Evolutionary conservation across 495 filamentous ascomycete genomes (phyloP).

Genomic region (Hamigera avellanea): DNA sequence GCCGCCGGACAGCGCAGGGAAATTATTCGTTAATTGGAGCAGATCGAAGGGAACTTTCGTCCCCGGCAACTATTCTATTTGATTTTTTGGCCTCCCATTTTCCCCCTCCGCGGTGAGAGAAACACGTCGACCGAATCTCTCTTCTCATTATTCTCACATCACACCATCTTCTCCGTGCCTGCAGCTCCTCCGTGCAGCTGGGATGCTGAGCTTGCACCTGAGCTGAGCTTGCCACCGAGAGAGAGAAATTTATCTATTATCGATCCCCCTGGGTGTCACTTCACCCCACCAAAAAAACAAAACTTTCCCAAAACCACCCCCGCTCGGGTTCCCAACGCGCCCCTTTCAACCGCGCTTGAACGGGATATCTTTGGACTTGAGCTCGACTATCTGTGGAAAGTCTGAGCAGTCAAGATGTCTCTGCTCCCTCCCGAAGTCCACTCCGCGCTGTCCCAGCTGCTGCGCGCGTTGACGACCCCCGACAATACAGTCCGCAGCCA

Average conservation of each 20-base stretch:
- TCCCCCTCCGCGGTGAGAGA: not conserved
- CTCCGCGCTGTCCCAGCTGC: constrained; percentile 70
- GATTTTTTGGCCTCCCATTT: constrained; percentile 7
- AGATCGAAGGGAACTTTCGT: no score
- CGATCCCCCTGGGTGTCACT: not conserved
- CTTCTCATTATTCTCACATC: not conserved
- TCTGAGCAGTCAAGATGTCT: constrained; percentile 53
- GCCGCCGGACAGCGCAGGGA: not conserved
- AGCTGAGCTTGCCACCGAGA: constrained; percentile 4
- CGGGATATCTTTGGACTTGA: not conserved
- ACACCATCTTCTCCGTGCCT: constrained; percentile 4
- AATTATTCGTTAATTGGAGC: no score
- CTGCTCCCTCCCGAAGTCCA: constrained; percentile 71
- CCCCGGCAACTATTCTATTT: not conserved
- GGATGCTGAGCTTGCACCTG: constrained; percentile 10
- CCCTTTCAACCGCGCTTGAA: not conserved
- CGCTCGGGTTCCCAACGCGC: not conserved
- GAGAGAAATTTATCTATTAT: not conserved
- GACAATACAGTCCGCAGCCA: constrained; percentile 77
- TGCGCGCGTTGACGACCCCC: constrained; percentile 75
- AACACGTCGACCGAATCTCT: not conserved
- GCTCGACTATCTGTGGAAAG: not conserved
- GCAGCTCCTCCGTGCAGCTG: constrained; percentile 6
- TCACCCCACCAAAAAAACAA: not conserved
- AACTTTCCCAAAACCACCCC: not conserved